Evolutionary conservation across 2,329 filamentous ascomycete species (phyloP).

Genomic region (Raffaelea ambrosiae): DNA sequence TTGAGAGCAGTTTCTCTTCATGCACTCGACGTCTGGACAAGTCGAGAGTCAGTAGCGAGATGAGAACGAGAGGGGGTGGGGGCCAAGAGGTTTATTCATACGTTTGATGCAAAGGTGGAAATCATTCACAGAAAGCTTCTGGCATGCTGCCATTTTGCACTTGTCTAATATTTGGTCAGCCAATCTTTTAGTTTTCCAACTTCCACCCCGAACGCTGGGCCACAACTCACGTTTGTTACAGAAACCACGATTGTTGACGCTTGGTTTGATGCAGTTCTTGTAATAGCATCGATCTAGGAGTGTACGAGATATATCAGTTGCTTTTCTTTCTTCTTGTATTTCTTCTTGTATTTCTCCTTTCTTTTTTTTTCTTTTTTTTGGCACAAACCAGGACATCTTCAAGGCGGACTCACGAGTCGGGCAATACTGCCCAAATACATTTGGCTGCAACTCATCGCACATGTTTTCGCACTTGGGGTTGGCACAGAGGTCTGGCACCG

Average conservation of each 20-base stretch:
- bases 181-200: not conserved
- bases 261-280: constrained; percentile 1
- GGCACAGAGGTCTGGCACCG: constrained; percentile 2
- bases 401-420: not conserved
- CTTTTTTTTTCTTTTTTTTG: no score
- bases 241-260: not conserved
- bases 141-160: constrained; percentile 2
- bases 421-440: not conserved
- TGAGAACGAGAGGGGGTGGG: not conserved
- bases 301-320: no score
- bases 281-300: constrained; percentile 9
- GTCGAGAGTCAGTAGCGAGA: not conserved
- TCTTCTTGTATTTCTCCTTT: no score
- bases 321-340: no score
- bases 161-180: constrained; percentile 4
- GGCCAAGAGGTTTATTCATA: no score
- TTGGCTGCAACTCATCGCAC: not conserved
- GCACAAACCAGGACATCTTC: not conserved
- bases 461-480: constrained; percentile 1
- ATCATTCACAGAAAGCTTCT: not conserved
- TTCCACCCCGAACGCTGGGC: not conserved
- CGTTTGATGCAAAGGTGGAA: constrained; percentile 10
- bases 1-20: not conserved
- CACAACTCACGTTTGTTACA: constrained; percentile 5
- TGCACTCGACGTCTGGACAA: constrained; percentile 7